phyloP scores from a whole-genome alignment of 148 eudicot species.

The Cornus kousa region DNA sequence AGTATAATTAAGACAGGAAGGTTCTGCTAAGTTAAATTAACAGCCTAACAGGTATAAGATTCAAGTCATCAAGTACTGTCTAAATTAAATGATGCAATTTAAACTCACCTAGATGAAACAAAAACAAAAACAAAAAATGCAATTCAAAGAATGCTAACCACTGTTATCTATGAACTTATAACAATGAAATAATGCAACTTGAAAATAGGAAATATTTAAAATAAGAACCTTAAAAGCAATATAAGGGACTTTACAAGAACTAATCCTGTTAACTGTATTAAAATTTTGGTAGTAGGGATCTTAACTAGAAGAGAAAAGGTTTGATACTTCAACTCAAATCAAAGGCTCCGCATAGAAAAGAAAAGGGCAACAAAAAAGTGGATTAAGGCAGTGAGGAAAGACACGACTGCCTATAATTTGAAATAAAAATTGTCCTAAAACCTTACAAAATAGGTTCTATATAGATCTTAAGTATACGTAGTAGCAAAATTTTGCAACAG shows the following conservation, averaged over 20 bases:
- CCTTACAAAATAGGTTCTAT: not conserved
- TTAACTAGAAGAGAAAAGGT: not conserved
- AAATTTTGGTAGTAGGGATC: not conserved
- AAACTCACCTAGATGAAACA: not conserved
- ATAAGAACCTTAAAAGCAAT: not conserved
- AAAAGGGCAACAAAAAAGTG: not conserved
- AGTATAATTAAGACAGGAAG: not conserved
- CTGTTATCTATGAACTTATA: not conserved
- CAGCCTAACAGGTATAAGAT: not conserved
- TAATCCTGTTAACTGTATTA: not conserved
- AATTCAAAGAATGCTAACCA: not conserved
- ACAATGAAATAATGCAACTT: not conserved
- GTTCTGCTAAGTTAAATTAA: not conserved
- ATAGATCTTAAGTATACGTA: not conserved
- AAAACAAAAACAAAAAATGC: not conserved
- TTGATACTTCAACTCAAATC: not conserved
- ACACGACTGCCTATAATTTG: not conserved
- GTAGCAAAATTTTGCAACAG: not conserved
- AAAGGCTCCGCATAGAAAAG: not conserved
- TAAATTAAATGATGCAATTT: not conserved
- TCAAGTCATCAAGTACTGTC: not conserved
- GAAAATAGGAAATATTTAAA: not conserved
- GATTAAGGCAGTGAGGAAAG: not conserved
- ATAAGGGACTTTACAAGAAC: not conserved
- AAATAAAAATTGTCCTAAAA: not conserved